A percentile compares a stretch with the other conserved stretches of the same genome.
These are phyloP conservation scores for Macroventuria anomochaeta DNA, from an alignment of 2,329 filamentous ascomycete genomes.

Conservation along the genomic window DNA sequence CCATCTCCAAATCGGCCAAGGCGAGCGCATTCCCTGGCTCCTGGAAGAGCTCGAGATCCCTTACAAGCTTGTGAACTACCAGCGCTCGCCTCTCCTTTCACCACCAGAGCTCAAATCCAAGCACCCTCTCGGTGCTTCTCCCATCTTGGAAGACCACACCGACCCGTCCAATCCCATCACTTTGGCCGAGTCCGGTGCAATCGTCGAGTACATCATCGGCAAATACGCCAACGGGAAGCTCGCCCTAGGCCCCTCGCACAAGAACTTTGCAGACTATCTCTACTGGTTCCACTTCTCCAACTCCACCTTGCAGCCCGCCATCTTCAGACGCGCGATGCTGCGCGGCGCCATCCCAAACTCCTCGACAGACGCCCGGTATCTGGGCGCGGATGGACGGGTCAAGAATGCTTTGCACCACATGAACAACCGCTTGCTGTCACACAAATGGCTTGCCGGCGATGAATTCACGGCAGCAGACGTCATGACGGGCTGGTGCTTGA, in stretches of 20 bases:
- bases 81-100: conserved; percentile 54
- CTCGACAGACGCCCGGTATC: conserved; percentile 44
- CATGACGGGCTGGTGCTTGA: conserved; percentile 67
- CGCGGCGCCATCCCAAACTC: conserved; percentile 39
- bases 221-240: conserved; percentile 59
- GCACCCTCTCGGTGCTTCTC: conserved; percentile 61
- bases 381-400: conserved; percentile 45
- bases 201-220: conserved; percentile 66
- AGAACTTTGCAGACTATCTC: conserved; percentile 65
- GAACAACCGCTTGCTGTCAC: conserved; percentile 57
- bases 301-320: conserved; percentile 48
- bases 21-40: conserved; percentile 69
- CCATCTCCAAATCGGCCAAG: conserved; percentile 60
- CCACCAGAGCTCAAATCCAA: conserved; percentile 39
- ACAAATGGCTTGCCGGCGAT: conserved; percentile 64
- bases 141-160: conserved; percentile 64
- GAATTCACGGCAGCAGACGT: conserved; percentile 71
- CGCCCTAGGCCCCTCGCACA: conserved; percentile 53
- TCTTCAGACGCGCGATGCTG: conserved; percentile 40
- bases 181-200: conserved; percentile 66
- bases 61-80: conserved; percentile 59
- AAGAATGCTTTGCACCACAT: conserved; percentile 52
- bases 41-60: conserved; percentile 67
- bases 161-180: conserved; percentile 55
- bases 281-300: conserved; percentile 69